Percentiles rank a stretch among this genome's conserved stretches.
These are phyloP conservation scores for Apiotrichum gracile DNA, from an alignment of 1,284 basidiomycete genomes.

Conservation along the genomic window DNA sequence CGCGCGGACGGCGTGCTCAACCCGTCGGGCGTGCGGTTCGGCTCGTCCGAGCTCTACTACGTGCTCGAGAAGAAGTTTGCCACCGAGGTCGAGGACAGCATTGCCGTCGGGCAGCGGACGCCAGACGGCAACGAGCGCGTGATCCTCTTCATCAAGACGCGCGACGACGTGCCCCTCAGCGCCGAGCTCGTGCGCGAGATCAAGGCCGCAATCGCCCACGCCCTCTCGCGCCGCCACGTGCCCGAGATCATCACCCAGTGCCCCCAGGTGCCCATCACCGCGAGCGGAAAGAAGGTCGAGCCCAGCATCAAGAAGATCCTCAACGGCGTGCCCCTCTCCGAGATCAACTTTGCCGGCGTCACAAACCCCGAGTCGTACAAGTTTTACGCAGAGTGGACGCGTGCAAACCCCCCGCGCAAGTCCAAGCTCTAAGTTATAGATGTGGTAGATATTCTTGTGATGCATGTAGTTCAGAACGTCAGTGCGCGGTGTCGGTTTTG, in stretches of 20 bases:
- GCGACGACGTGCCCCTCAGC: slow-evolving; percentile 15
- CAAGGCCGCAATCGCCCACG: slow-evolving; percentile 25
- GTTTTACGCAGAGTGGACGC: slow-evolving; percentile 13
- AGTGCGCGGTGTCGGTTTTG: too few relatives aligned
- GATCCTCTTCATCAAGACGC: slow-evolving; percentile 33
- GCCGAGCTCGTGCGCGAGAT: slow-evolving; percentile 18
- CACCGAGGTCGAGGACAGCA: slow-evolving; percentile 29
- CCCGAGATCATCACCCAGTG: slow-evolving; percentile 32
- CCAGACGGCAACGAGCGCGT: slow-evolving; percentile 38
- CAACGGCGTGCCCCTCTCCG: slow-evolving; percentile 13
- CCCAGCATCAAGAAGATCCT: slow-evolving; percentile 18
- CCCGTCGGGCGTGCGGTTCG: slow-evolving; percentile 26
- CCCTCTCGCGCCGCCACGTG: slow-evolving; percentile 32
- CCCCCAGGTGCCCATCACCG: slow-evolving; percentile 15
- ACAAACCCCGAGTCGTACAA: slow-evolving; percentile 13
- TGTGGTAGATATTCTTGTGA: not conserved
- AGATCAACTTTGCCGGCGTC: slow-evolving; percentile 15
- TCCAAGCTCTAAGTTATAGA: not conserved
- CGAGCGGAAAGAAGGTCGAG: slow-evolving; percentile 19
- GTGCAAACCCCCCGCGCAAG: not conserved
- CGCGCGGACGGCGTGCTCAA: slow-evolving; percentile 28
- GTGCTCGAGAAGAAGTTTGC: slow-evolving; percentile 25
- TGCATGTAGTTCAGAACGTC: too few relatives aligned
- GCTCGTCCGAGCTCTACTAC: slow-evolving; percentile 24
- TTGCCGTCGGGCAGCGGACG: slow-evolving; percentile 32